These are phyloP conservation scores for Castanopsis chinensis DNA, from an alignment of 306 rosid species.

Conservation along the genomic window DNA sequence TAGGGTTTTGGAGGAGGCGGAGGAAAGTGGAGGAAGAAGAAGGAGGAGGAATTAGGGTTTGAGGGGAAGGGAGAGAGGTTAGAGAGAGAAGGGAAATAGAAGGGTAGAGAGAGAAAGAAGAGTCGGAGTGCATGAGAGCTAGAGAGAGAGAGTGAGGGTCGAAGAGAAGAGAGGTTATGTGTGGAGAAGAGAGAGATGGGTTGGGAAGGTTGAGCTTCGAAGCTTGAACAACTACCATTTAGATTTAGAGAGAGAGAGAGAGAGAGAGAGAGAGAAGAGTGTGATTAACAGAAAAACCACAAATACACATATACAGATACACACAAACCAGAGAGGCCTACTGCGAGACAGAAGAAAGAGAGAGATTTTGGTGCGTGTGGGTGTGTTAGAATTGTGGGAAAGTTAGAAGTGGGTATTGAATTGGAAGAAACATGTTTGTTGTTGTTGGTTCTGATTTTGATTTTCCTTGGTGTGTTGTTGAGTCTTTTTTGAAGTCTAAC, in stretches of 20 bases:
- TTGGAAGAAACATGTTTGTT: no score
- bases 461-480: no score
- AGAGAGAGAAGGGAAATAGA: slow-evolving; percentile 42
- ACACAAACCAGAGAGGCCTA: no score
- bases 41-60: slow-evolving; percentile 62
- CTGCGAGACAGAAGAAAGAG: no score
- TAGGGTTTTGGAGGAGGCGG: slow-evolving; percentile 41
- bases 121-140: slow-evolving; percentile 81
- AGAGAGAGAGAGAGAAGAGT: not conserved
- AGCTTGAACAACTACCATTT: slow-evolving; percentile 55
- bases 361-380: no score
- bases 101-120: slow-evolving; percentile 81
- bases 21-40: slow-evolving; percentile 80
- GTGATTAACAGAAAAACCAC: no score
- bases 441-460: no score
- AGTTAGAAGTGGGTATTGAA: no score
- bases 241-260: slow-evolving; percentile 11
- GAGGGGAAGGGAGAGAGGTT: slow-evolving; percentile 48
- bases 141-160: slow-evolving; percentile 77
- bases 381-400: no score
- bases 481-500: no score
- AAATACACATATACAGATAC: no score
- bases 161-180: slow-evolving; percentile 58
- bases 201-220: slow-evolving; percentile 48
- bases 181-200: slow-evolving; percentile 51